Conservation (phyloP, 1,284 basidiomycete genomes). For the Ganoderma multipileum region DNA sequence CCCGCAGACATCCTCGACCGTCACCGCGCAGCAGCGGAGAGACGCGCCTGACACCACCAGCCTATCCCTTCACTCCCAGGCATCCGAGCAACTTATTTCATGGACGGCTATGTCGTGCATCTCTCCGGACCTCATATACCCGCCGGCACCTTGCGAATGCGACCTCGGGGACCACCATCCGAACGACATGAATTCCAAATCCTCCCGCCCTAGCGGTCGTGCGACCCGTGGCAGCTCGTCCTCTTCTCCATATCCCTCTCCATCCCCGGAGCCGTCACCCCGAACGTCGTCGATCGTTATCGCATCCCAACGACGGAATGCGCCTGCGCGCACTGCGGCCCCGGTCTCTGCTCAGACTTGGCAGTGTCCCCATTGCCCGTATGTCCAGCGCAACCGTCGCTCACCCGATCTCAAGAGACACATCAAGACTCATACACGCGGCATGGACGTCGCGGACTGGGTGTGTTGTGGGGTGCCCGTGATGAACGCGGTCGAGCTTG, state of each 20-base stretch:
- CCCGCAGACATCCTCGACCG: background rate
- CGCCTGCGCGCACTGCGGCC: background rate
- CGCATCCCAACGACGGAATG: background rate
- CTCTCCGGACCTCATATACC: background rate
- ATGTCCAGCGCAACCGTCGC: conserved; percentile 47
- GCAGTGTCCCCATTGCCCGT: conserved; percentile 22
- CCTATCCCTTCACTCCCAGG: background rate
- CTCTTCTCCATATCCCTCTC: background rate
- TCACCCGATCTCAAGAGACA: conserved; percentile 61
- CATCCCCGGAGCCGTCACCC: background rate
- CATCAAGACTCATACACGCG: conserved; percentile 53
- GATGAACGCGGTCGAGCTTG: conserved; percentile 41
- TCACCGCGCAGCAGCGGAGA: background rate
- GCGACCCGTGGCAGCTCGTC: background rate
- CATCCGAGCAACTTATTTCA: background rate
- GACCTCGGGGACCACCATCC: background rate
- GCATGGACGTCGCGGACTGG: conserved; percentile 39
- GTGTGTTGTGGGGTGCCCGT: conserved; percentile 50
- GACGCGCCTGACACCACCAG: background rate
- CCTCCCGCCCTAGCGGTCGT: background rate
- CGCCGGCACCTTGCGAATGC: background rate
- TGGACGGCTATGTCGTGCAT: background rate
- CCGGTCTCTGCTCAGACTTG: background rate
- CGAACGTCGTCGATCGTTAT: background rate
- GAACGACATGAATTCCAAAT: background rate